Evolutionary conservation across 2,329 filamentous ascomycete species (phyloP).

Genomic region (Xylariales sp.): DNA sequence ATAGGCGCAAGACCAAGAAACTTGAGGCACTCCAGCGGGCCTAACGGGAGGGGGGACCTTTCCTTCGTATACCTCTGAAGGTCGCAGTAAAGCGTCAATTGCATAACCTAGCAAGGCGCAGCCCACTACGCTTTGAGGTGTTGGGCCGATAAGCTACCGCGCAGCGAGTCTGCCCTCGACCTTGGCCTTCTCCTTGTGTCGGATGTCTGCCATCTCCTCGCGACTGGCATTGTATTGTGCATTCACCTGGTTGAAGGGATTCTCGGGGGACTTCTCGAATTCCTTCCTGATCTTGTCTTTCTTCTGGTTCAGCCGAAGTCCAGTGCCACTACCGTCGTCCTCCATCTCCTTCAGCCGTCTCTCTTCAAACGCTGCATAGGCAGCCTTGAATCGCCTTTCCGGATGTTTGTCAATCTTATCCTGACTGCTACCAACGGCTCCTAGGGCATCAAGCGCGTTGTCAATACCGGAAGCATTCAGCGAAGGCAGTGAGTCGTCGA

Average conservation of each 20-base stretch:
- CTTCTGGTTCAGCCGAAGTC: conserved; percentile 76
- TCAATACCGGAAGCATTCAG: conserved; percentile 87
- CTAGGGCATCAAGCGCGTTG: conserved; percentile 84
- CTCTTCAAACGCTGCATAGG: conserved; percentile 78
- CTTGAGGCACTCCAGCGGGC: too few species aligned
- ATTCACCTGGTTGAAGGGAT: conserved; percentile 86
- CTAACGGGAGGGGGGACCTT: too few species aligned
- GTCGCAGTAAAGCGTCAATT: too few species aligned
- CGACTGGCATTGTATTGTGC: conserved; percentile 72
- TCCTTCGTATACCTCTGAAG: too few species aligned
- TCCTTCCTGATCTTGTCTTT: conserved; percentile 82
- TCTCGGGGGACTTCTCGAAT: conserved; percentile 91
- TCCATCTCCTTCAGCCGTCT: conserved; percentile 80
- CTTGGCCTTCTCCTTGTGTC: conserved; percentile 63
- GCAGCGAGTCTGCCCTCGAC: conserved; percentile 52
- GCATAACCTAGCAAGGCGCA: too few species aligned
- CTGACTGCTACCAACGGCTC: conserved; percentile 51
- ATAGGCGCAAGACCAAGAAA: too few species aligned
- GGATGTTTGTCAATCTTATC: conserved; percentile 83
- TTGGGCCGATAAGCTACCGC: too few species aligned
- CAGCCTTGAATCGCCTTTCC: conserved; percentile 81
- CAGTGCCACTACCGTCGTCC: conserved; percentile 65
- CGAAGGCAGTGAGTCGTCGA: conserved; percentile 59
- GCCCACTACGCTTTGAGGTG: too few species aligned
- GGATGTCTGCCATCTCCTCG: conserved; percentile 68